A percentile compares a stretch with the other conserved stretches of the same genome.
phyloP scores from a whole-genome alignment of 2,329 filamentous ascomycete species.

The Aspergillus carbonarius region DNA sequence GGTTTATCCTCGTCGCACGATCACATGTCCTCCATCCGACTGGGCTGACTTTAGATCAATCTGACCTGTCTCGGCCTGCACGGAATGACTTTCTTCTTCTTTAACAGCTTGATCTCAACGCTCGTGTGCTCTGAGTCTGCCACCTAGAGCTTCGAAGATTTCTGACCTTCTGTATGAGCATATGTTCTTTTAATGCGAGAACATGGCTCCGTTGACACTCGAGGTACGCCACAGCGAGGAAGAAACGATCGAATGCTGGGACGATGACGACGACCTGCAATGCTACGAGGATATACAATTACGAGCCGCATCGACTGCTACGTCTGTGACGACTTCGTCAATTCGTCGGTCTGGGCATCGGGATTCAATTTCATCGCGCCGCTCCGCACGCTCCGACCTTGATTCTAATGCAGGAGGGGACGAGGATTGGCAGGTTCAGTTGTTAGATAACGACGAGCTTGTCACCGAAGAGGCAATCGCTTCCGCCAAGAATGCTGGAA shows the following conservation, averaged over 20 bases:
- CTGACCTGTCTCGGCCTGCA: conserved; percentile 4
- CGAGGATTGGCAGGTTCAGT: conserved; percentile 83
- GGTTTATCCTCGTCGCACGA: neutral
- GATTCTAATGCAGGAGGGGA: conserved; percentile 70
- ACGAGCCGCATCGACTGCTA: conserved; percentile 45
- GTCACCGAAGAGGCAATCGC: conserved; percentile 83
- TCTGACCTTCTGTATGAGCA: conserved; percentile 2
- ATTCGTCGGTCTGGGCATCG: conserved; percentile 53
- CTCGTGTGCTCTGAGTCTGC: conserved; percentile 23
- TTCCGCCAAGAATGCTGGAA: conserved; percentile 82
- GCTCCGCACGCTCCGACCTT: conserved; percentile 79
- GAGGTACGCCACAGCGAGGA: conserved; percentile 35
- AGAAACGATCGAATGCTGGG: conserved; percentile 49
- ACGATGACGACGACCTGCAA: conserved; percentile 50
- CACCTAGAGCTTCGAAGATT: conserved; percentile 8
- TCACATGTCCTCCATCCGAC: neutral
- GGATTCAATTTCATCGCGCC: conserved; percentile 77
- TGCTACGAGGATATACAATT: conserved; percentile 48
- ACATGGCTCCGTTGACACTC: conserved; percentile 41
- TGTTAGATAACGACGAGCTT: conserved; percentile 80
- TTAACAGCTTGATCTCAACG: conserved; percentile 18
- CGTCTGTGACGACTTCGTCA: conserved; percentile 46
- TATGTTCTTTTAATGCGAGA: neutral
- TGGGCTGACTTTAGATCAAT: neutral
- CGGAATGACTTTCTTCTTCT: conserved; percentile 32